Base-by-base conservation (phyloP, 2,329 filamentous ascomycete species). In the Stemphylium vesicarium region DNA sequence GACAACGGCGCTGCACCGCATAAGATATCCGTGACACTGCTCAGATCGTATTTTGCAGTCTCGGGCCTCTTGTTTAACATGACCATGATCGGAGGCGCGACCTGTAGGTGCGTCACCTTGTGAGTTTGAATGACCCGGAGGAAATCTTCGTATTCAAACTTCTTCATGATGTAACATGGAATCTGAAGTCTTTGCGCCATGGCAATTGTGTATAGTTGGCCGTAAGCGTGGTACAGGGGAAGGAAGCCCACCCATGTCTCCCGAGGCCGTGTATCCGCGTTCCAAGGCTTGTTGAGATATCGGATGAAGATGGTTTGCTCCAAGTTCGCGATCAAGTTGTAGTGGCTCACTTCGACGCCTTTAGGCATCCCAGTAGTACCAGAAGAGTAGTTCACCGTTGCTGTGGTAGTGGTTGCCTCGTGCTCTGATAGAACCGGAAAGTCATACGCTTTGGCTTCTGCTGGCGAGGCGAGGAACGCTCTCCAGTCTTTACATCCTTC, bases 321-420 rank as follows among this genome's bases (percentile, higher is more conserved):
- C 3, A 80, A 75, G 54, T 84, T 83, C 35, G 81, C 76, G 29
- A 82, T 75, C 24, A 83, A 69, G 56, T 82, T 83, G 54, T 76
- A 68, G 58, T 84, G 81, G 22, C 78, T 79, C 24, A 83, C 75
- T 60, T 77, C 78, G 4, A 83, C 81, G 16, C 81, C 80, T 62
- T 84, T 83, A 5, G 81, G 80, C 5, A 82, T 66, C 2, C 81
- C 81, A 0, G 81, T 83, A 0, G 81, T 84, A 1, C 81, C 81
- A 6, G 79, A 81, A 22, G 77, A 80, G 68, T 81, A 83, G 62
- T 83, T 83, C 60, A 83, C 79, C 4, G 79, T 81, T 24, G 76
- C 76, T 31, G 74, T 68, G 1, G 73, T 78, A 7, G 50, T 63
- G 1, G 48, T 57, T 11, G 71, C 44, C 57, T 74, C 69, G 13